Evolutionary conservation across 2,329 filamentous ascomycete species (phyloP).

Genomic region (Scorias spongiosa): DNA sequence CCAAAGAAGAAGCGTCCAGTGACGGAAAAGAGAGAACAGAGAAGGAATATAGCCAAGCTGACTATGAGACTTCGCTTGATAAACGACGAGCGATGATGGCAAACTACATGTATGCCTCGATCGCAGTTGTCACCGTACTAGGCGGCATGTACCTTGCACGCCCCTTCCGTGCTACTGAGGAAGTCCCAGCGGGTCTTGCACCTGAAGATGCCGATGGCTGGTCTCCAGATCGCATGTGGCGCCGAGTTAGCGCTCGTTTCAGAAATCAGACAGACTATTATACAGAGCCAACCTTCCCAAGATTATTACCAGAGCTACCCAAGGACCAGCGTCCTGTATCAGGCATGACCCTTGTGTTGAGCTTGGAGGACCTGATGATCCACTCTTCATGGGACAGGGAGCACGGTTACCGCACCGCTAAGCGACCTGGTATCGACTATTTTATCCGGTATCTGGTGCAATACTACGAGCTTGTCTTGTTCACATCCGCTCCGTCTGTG

Average conservation of each 20-base stretch:
- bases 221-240: conserved; percentile 61
- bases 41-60: conserved; percentile 55
- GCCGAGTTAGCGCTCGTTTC: conserved; percentile 60
- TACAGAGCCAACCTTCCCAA: conserved; percentile 86
- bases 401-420: conserved; percentile 88
- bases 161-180: conserved; percentile 69
- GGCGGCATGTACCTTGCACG: conserved; percentile 65
- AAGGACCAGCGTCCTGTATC: conserved; percentile 52
- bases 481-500: conserved; percentile 73
- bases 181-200: conserved; percentile 37
- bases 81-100: conserved; percentile 62
- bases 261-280: conserved; percentile 75
- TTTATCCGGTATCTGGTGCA: conserved; percentile 93
- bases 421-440: conserved; percentile 90
- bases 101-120: conserved; percentile 54
- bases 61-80: conserved; percentile 84
- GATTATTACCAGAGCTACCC: conserved; percentile 71
- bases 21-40: conserved; percentile 5
- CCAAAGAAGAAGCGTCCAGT: conserved; percentile 16
- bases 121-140: conserved; percentile 41
- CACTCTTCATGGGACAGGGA: conserved; percentile 91
- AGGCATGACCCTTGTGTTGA: conserved; percentile 84
- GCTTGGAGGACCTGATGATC: conserved; percentile 82
- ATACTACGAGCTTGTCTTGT: conserved; percentile 95
- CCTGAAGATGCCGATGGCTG: conserved; percentile 66